Evolutionary conservation across 768 basidiomycete species (phyloP).

Genomic region (Tephrocybe sp.): DNA sequence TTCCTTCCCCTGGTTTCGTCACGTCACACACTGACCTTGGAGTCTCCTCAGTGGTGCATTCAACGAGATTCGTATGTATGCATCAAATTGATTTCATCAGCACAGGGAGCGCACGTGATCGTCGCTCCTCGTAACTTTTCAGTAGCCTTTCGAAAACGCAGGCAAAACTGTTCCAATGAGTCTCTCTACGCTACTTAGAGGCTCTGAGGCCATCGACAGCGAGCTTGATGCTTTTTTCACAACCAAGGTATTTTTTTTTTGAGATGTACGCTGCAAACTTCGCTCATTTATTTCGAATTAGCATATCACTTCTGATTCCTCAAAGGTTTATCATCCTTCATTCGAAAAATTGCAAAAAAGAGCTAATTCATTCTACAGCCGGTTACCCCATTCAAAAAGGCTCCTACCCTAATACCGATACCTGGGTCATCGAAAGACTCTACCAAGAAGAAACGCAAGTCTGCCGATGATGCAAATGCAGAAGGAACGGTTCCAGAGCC

Average conservation of each 20-base stretch:
- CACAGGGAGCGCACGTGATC: no score
- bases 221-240: conserved; percentile 67
- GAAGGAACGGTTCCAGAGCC: conserved; percentile 4
- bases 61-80: no score
- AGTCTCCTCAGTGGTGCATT: no score
- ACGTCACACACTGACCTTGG: no score
- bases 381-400: conserved; percentile 11
- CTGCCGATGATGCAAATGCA: conserved; percentile 15
- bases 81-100: no score
- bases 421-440: conserved; percentile 22
- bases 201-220: conserved; percentile 41
- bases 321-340: background rate
- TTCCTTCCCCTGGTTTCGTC: no score
- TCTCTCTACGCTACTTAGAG: conserved; percentile 50
- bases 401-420: conserved; percentile 13
- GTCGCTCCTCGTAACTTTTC: no score
- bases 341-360: background rate
- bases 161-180: conserved; percentile 35
- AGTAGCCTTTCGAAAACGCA: no score
- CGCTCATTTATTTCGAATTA: conserved; percentile 3
- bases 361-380: background rate
- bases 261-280: background rate
- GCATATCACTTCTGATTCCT: conserved; percentile 15
- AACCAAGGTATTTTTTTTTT: conserved; percentile 38
- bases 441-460: conserved; percentile 35